Evolutionary conservation across 768 basidiomycete species (phyloP).

Genomic region (Coprinellus micaceus): DNA sequence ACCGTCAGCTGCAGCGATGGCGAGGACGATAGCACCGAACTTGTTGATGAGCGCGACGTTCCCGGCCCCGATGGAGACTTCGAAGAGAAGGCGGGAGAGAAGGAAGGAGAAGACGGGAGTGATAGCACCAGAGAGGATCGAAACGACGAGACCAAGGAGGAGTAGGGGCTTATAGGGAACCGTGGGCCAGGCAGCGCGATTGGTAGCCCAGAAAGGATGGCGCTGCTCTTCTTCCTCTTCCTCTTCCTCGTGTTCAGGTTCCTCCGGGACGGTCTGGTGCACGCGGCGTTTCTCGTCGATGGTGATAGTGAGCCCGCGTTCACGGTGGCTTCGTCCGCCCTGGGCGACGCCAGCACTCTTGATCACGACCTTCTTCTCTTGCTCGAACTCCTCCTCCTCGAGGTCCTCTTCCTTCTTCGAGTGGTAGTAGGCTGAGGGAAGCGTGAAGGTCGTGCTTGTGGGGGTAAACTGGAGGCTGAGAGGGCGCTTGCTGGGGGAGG

Average conservation of each 20-base stretch:
- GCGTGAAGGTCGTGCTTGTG: conserved; percentile 26
- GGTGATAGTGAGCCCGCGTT: background rate
- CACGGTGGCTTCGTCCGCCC: conserved; percentile 3
- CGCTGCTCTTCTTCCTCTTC: conserved; percentile 15
- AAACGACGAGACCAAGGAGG: conserved; percentile 64
- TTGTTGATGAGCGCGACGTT: conserved; percentile 58
- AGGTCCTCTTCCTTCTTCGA: conserved; percentile 15
- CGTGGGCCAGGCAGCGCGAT: conserved; percentile 60
- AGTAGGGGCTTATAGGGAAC: conserved; percentile 74
- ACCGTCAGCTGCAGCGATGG: conserved; percentile 73
- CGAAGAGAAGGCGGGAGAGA: conserved; percentile 75
- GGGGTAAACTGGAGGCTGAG: conserved; percentile 65
- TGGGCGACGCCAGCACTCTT: conserved; percentile 36
- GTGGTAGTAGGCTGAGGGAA: conserved; percentile 18
- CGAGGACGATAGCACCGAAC: conserved; percentile 71
- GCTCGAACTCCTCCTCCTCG: conserved; percentile 14
- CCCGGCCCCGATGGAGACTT: conserved; percentile 68
- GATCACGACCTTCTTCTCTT: conserved; percentile 37
- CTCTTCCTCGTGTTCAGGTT: background rate
- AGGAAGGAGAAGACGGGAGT: conserved; percentile 92
- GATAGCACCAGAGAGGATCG: conserved; percentile 72
- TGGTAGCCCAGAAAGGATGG: conserved; percentile 42
- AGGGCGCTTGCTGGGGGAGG: conserved; percentile 22
- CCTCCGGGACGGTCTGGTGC: conserved; percentile 11
- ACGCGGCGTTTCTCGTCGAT: conserved; percentile 20